Evolutionary conservation across 2,329 filamentous ascomycete genomes (phyloP).

Genomic region (Gaeumannomyces sp.): DNA sequence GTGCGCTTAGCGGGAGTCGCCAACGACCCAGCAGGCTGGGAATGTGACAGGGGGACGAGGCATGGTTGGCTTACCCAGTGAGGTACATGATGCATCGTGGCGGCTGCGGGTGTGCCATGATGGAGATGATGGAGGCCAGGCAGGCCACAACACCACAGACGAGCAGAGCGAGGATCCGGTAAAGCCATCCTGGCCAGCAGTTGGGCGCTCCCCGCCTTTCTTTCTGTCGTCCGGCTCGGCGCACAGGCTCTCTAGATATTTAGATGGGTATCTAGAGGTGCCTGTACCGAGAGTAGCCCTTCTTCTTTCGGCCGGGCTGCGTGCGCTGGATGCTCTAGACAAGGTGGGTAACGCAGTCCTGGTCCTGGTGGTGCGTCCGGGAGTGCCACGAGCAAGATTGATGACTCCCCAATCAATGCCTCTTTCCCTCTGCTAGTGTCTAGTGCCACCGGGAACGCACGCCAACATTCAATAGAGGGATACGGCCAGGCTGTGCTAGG

Average conservation of each 20-base stretch:
- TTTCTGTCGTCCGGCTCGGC: background rate
- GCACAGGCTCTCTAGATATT: background rate
- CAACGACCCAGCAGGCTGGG: background rate
- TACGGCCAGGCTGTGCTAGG: background rate
- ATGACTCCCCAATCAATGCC: background rate
- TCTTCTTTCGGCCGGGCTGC: background rate
- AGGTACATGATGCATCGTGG: constrained; percentile 40
- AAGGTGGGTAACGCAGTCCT: background rate
- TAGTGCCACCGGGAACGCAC: background rate
- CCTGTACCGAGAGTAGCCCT: background rate
- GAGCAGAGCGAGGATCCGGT: constrained; percentile 9
- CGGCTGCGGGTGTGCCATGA: constrained; percentile 11
- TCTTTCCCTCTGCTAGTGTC: background rate
- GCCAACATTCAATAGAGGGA: background rate
- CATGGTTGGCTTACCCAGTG: constrained; percentile 33
- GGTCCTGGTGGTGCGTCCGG: background rate
- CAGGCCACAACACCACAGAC: constrained; percentile 12
- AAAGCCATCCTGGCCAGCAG: background rate
- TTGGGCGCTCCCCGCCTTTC: background rate
- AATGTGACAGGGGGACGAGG: background rate
- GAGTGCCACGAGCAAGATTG: background rate
- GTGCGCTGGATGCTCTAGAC: background rate
- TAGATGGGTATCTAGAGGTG: background rate
- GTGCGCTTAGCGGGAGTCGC: background rate
- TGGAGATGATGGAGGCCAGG: constrained; percentile 14